Evolutionary conservation across 2,329 filamentous ascomycete genomes (phyloP).

Genomic region (Colletotrichum sp.): DNA sequence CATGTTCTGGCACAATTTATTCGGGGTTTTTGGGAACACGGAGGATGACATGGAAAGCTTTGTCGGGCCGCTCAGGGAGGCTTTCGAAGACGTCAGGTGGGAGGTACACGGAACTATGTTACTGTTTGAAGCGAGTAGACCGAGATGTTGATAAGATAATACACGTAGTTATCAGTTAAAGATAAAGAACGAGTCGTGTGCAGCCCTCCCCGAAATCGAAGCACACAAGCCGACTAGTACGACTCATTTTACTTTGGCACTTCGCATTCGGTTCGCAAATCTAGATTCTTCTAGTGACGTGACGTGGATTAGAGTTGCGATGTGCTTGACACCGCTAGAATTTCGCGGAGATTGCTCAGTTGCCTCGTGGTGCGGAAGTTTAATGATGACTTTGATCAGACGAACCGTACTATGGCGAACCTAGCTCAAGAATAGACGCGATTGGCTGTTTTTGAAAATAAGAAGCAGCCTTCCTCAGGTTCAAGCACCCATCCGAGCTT

Average conservation of each 20-base stretch:
- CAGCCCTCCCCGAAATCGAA: background rate
- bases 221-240: background rate
- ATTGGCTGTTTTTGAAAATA: background rate
- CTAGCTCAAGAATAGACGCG: background rate
- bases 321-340: background rate
- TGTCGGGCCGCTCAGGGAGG: background rate
- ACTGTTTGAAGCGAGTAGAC: constrained; percentile 2
- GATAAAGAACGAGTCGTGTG: background rate
- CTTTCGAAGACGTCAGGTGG: background rate
- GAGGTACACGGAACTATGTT: background rate
- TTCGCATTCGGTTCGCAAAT: background rate
- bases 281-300: background rate
- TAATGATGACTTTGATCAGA: background rate
- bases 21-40: background rate
- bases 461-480: background rate
- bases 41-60: constrained; percentile 1
- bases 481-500: background rate
- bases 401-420: background rate
- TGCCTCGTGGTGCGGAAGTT: background rate
- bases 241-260: background rate
- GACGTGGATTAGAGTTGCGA: background rate
- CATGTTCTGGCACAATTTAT: constrained; percentile 5
- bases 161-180: background rate
- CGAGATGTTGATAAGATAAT: background rate
- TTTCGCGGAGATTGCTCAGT: background rate